These are phyloP conservation scores for Thinopyrum elongatum DNA, from an alignment of 176 grass and related monocot species.

Conservation along the genomic window DNA sequence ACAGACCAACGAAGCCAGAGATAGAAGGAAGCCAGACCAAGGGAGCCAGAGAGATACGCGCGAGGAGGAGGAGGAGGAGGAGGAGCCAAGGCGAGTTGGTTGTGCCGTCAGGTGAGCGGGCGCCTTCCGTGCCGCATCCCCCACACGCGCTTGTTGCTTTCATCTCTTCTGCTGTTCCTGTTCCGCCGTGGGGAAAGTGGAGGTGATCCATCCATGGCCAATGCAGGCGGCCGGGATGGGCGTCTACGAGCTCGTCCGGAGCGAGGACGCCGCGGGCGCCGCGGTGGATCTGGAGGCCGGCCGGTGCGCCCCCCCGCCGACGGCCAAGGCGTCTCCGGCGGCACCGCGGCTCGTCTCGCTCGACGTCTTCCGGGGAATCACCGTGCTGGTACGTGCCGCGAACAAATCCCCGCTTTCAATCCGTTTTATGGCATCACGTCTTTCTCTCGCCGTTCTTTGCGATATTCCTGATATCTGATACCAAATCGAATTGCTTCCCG, in stretches of 20 bases:
- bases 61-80: not conserved
- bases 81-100: not conserved
- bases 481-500: conserved; percentile 26
- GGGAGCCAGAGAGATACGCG: not conserved
- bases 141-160: conserved; percentile 18
- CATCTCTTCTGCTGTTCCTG: not conserved
- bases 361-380: conserved; percentile 75
- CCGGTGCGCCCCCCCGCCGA: not conserved
- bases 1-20: not conserved
- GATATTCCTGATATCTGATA: not conserved
- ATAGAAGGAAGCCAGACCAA: not conserved
- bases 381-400: conserved; percentile 46
- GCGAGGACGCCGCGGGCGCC: conserved; percentile 15
- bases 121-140: conserved; percentile 26
- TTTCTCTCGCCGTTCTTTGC: not conserved
- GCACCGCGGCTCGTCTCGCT: conserved; percentile 53
- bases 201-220: conserved; percentile 17
- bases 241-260: conserved; percentile 56
- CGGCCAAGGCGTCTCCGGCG: not conserved
- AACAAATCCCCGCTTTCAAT: not conserved
- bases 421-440: not conserved
- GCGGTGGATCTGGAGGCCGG: conserved; percentile 39
- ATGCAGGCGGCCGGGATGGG: conserved; percentile 45
- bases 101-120: conserved; percentile 47
- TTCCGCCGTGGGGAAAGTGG: not conserved